phyloP scores from a whole-genome alignment of 805 yeast species.

The Candida bentonensis region DNA sequence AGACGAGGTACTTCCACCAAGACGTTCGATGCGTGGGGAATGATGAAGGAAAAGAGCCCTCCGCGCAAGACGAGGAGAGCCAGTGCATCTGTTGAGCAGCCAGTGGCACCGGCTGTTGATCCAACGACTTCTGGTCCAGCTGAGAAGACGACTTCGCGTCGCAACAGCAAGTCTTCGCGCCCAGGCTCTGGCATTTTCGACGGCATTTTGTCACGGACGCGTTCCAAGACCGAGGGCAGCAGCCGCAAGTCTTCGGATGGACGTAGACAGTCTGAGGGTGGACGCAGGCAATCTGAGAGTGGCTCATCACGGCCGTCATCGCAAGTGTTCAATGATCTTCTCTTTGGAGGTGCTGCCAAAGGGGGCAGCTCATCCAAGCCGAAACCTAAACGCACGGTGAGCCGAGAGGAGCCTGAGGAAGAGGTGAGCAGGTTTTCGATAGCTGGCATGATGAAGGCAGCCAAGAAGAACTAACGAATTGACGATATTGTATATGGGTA shows the following conservation, averaged over 20 bases:
- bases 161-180: not conserved
- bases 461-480: constrained; percentile 6
- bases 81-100: not conserved
- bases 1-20: not conserved
- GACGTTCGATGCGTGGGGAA: not conserved
- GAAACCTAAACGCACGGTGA: not conserved
- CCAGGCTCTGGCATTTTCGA: constrained; percentile 1
- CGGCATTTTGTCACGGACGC: not conserved
- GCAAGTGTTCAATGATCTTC: not conserved
- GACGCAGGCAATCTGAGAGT: not conserved
- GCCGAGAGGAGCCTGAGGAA: not conserved
- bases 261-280: too few relatives aligned
- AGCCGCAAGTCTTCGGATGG: too few relatives aligned
- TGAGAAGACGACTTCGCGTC: not conserved
- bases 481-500: not conserved
- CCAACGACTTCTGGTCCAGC: not conserved
- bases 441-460: constrained; percentile 7
- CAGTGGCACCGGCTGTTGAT: not conserved
- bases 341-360: too few relatives aligned
- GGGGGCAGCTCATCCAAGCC: not conserved
- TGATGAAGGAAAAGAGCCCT: not conserved
- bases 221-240: not conserved
- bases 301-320: not conserved
- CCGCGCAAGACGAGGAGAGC: not conserved
- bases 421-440: constrained; percentile 2